Evolutionary conservation across 805 yeast genomes (phyloP).

Genomic region (Zygosaccharomyces gambellarensis): DNA sequence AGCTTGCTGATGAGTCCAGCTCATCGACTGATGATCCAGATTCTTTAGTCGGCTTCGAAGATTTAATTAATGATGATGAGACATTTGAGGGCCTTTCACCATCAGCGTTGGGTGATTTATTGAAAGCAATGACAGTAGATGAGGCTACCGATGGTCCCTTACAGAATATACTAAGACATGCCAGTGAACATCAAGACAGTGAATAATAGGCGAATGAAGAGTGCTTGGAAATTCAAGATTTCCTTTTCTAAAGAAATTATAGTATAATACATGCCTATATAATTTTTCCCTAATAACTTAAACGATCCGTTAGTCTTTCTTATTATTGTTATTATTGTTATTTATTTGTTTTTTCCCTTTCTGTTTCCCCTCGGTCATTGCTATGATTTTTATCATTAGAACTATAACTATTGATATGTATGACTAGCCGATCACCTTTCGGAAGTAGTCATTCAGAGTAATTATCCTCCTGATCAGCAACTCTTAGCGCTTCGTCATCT

Average conservation of each 20-base stretch:
- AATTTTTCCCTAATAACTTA: neutral
- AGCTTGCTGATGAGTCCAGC: neutral
- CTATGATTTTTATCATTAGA: neutral
- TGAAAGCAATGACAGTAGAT: constrained; percentile 12
- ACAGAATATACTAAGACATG: constrained; percentile 12
- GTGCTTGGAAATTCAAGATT: neutral
- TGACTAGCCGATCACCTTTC: neutral
- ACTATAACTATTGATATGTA: neutral
- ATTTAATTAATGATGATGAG: neutral
- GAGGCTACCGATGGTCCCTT: constrained; percentile 15
- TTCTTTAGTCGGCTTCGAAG: constrained; percentile 7
- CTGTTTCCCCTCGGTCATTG: neutral
- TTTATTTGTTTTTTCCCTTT: neutral
- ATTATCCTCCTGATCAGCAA: constrained; percentile 30
- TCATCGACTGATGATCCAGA: neutral
- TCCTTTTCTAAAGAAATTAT: constrained; percentile 4
- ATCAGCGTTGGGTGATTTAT: constrained; percentile 11
- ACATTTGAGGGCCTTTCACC: neutral
- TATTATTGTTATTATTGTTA: neutral
- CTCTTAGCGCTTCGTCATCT: constrained; percentile 19
- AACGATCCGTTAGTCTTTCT: neutral
- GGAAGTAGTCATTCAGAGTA: constrained; percentile 6
- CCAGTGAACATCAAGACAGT: neutral
- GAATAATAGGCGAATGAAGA: neutral
- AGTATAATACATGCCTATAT: constrained; percentile 1